A percentile compares a stretch with the other conserved stretches of the same genome.
Evolutionary conservation across 495 filamentous ascomycete genomes (phyloP).

Genomic region (Hamigera avellanea): DNA sequence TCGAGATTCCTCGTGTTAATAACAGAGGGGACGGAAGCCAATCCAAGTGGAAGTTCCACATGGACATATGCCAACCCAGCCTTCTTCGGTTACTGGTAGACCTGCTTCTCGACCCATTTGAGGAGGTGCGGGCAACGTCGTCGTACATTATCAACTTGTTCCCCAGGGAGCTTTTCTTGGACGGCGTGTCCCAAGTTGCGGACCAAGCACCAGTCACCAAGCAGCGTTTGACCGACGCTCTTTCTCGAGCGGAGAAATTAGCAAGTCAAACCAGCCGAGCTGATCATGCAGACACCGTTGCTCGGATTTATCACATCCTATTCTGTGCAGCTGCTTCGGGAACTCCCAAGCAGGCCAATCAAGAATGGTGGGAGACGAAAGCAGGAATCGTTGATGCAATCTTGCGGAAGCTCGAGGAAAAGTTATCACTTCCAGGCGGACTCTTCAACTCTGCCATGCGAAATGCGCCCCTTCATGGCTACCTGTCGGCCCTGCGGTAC

Average conservation of each 20-base stretch:
- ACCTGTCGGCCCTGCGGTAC: conserved; percentile 51
- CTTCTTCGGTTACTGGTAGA: conserved; percentile 52
- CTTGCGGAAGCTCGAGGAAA: conserved; percentile 40
- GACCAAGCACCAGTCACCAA: conserved; percentile 1
- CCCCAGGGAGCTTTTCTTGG: conserved; percentile 16
- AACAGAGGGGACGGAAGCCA: conserved; percentile 10
- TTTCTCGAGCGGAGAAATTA: conserved; percentile 28
- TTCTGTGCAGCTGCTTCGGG: conserved; percentile 29
- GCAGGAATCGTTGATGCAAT: conserved; percentile 32
- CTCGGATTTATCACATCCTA: conserved; percentile 43
- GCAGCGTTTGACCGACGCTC: conserved; percentile 17
- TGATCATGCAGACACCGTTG: conserved; percentile 78
- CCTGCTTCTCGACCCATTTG: conserved; percentile 76
- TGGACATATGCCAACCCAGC: conserved; percentile 42
- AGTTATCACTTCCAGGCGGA: conserved; percentile 40
- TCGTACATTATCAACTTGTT: conserved; percentile 44
- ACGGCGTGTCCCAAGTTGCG: conserved; percentile 2
- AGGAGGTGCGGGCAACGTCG: conserved; percentile 70
- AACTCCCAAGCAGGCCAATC: conserved; percentile 3
- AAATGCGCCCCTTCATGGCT: conserved; percentile 57
- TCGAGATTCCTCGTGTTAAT: conserved; percentile 2
- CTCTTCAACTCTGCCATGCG: conserved; percentile 50
- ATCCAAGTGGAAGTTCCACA: conserved; percentile 36
- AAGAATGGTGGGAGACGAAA: conserved; percentile 27
- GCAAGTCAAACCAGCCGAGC: conserved; percentile 68